Evolutionary conservation across 345 rosid species (phyloP).

Genomic region (Erucastrum elatum): DNA sequence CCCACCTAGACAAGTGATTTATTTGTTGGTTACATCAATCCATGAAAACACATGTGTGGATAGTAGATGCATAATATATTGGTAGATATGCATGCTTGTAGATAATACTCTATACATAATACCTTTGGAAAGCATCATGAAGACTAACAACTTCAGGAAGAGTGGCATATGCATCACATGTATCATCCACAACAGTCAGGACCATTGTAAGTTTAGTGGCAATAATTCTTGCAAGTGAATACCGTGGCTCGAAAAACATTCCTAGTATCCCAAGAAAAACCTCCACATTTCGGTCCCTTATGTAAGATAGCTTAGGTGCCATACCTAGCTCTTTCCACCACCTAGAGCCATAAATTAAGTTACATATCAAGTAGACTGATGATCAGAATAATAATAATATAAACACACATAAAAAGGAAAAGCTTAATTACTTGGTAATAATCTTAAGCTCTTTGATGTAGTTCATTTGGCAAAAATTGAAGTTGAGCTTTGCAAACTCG

Average conservation of each 20-base stretch:
- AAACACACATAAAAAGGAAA: background rate
- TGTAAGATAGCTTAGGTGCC: background rate
- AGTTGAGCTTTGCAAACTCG: background rate
- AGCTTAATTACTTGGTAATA: background rate
- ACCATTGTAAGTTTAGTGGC: background rate
- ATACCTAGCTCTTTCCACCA: slow-evolving; percentile 1
- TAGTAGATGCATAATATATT: background rate
- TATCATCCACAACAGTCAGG: background rate
- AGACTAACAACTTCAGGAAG: slow-evolving; percentile 4
- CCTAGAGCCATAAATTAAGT: background rate
- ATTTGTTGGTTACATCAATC: background rate
- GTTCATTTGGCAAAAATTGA: background rate
- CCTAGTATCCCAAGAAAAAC: background rate
- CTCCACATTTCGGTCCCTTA: slow-evolving; percentile 11
- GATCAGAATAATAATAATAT: background rate
- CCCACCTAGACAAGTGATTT: background rate
- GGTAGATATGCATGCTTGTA: background rate
- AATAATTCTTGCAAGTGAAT: background rate
- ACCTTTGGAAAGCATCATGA: slow-evolving; percentile 7
- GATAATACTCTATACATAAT: background rate
- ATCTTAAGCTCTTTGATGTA: background rate
- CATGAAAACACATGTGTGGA: background rate
- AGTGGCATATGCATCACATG: slow-evolving; percentile 19
- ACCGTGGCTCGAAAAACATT: slow-evolving; percentile 11
- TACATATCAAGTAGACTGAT: background rate